Percentiles rank a stretch among this genome's conserved stretches.
Evolutionary conservation across 805 yeast genomes (phyloP).

Genomic region (Zygotorulaspora chibaensis): DNA sequence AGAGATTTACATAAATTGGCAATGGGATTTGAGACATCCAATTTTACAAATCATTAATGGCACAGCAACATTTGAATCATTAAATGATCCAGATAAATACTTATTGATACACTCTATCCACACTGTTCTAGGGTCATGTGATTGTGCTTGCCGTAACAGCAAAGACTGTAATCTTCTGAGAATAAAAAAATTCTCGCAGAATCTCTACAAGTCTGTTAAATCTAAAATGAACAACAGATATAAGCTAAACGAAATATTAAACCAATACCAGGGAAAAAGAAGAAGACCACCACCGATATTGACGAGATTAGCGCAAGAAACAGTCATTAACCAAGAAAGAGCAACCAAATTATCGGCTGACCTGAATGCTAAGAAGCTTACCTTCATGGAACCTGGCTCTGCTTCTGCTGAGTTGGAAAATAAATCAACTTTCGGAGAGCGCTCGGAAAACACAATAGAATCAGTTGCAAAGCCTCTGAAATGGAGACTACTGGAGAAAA

Average conservation of each 20-base stretch:
- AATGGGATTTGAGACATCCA: conserved; percentile 81
- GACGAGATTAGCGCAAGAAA: conserved; percentile 11
- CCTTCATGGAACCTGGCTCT: background rate
- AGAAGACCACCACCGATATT: conserved; percentile 31
- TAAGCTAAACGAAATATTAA: conserved; percentile 37
- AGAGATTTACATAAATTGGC: conserved; percentile 81
- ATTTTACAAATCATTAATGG: conserved; percentile 50
- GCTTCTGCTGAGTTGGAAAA: background rate
- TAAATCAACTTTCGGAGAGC: no score
- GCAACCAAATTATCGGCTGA: conserved; percentile 11
- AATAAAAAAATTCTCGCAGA: conserved; percentile 59
- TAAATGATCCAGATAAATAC: conserved; percentile 50
- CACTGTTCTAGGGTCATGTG: conserved; percentile 55
- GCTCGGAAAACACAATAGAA: background rate
- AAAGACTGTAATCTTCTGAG: conserved; percentile 56
- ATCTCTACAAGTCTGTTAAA: conserved; percentile 53
- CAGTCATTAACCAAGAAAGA: conserved; percentile 5
- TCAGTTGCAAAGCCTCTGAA: conserved; percentile 7
- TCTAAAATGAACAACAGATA: conserved; percentile 34
- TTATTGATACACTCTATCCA: conserved; percentile 58
- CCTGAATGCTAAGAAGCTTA: conserved; percentile 6
- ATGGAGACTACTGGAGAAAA: conserved; percentile 9
- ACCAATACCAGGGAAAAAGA: conserved; percentile 24
- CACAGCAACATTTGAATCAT: conserved; percentile 47
- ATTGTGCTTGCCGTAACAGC: conserved; percentile 50